Evolutionary conservation across 306 rosid genomes (phyloP), one percentile per base, ranked within the genome.

Genomic region (Pterocarpus santalinus): DNA sequence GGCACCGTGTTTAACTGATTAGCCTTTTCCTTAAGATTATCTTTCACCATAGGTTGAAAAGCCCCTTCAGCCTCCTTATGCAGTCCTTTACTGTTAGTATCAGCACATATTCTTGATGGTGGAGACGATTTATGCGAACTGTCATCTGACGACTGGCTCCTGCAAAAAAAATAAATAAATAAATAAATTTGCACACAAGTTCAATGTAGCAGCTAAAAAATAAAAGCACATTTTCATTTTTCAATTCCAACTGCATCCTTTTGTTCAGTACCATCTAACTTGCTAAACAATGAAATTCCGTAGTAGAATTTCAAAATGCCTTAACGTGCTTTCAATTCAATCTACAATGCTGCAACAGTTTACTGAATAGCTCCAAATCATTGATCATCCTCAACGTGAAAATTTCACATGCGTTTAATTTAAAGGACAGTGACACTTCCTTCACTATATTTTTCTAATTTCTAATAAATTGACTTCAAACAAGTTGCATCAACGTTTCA

Each of bases 71-170:
- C 88, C 70, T 66, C 83, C 78, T 79, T 81, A 53, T 34, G 22
- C 74, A 81, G 79, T 55, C 56, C 85, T 79, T 81, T 80, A 33
- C 75, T 65, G 74, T 72, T 76, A 52, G 52, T 52, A 38, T 78
- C 73, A 53, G 34, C 12, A 56, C 41, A 36, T 81, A 47, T 78
- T 58, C 87, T 76, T 62, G 88, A 77, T 7, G 69, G 33, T 16
- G 71, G 30, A 72, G 75, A 61, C 11, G 38, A 28, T 55, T 80
- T 70, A 47, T 86, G 44, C 16, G 76, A 84, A 79, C 79, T 78
- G 14, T 17, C 86, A 65, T 63, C 58, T 81, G 80, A 57, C 72
- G 85, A 60, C 13, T 81, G 85, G 8, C 78, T 86, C 79, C 99
- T 95, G 85, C 76, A 82, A 73, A 77, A 77, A n/a, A 46, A 5